Base-by-base conservation (phyloP, 345 rosid genomes). In the Noccaea bulbosa region DNA sequence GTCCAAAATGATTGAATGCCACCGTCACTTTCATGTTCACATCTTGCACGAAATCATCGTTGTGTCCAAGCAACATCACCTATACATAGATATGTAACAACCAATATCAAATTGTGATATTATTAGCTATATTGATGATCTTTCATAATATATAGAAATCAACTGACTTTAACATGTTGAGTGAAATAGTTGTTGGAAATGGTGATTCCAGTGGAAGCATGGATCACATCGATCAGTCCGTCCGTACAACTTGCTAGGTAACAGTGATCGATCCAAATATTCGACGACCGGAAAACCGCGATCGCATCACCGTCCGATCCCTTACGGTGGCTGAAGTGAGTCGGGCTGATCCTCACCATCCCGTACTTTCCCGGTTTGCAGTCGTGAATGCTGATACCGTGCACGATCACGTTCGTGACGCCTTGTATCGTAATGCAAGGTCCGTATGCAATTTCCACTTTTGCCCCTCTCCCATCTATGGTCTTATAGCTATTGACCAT, bases 191-290 rank as follows among this genome's bases (percentile, higher is more conserved):
- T 93, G 80, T 90, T 93, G 8, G 98, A 83, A 72, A 93, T 81
- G 32, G 98, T 93, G 75, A 91, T 67, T 9, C 80, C 82, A 0
- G 96, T 88, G 2, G 98, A 93, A 66, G 90, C 98, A 80, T 79
- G 96, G 41, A 86, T 85, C 52, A 89, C 90, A 77, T 93, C 98
- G 35, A 93, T 80, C 30, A 93, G 86, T 7, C 98, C 98, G 40
- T 93, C 97, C 38, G 82, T 59, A 33, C 86, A 71, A 3, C 82
- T 75, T 24, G 96, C 86, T 35, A 93, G 81, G 5, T 78, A 88
- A 71, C 93, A 89, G 71, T 93, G 98, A 58, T 93, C 98, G 33
- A 93, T 65, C 98, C 97, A 93, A 34, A 93, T 69, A 66, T 93
- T 80, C 0, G 97, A 87, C 33, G 98, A 85, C 0, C 85, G 79